Evolutionary conservation across 805 yeast genomes (phyloP), one percentile per base, ranked within the genome.

Genomic region (Yamadazyma ubonensis): DNA sequence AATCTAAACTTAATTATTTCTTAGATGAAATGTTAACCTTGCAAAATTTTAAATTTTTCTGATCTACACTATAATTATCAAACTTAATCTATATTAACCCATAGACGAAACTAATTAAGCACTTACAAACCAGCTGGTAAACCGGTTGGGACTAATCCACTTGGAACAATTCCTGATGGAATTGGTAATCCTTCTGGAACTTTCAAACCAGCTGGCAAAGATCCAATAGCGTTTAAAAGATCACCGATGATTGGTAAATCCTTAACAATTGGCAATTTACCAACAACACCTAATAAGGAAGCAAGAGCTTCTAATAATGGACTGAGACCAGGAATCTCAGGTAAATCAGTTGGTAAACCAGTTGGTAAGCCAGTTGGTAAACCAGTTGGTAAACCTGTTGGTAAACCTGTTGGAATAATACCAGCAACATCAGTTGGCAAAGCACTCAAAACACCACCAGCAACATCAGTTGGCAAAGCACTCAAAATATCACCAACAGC

Each of bases 261-360:
- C 11, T 36, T 46, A 36, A 42, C 46, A 41, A 36, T 32, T 37
- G 41, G 46, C 17, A 43, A 36, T 18, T 21, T 44, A 28, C 38
- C 43, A 22, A 41, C 22, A 15, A 35, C 12, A 22, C 28, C 34
- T 9, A 44, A 33, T 9, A 46, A 31, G 12, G 25, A 8, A 20
- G 36, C 41, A 9, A 43, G 26, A 31, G 41, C 39, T 6, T 19
- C 36, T 28, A 46, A 46, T 21, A 43, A 30, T 12, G 29, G 19
- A 17, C 23, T 28, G n/a, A 40, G 17, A 33, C 20, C 32, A 16
- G 25, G 29, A 14, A 33, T 12, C 10, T 11, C 38, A 29, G 38
- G 33, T 39, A 31, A 11, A 14, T 19, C 29, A 23, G 23, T 33
- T n/a, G 35, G 15, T 8, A 39, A 9, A 20, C 28, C 41, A 28